Evolutionary conservation across 495 filamentous ascomycete genomes (phyloP).

Genomic region (Aspergillus leporis): DNA sequence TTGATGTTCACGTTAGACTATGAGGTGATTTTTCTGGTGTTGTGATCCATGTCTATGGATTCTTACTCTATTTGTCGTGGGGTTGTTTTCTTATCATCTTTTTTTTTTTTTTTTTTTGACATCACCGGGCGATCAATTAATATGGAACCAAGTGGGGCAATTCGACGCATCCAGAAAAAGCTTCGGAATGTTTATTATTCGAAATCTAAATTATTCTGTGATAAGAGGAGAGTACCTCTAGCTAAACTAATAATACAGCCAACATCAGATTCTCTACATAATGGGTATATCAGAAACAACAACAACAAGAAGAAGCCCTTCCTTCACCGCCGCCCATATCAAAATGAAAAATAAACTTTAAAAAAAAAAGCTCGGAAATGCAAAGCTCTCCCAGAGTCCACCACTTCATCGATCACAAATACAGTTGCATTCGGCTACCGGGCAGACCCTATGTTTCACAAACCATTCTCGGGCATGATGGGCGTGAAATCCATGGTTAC

Average conservation of each 20-base stretch:
- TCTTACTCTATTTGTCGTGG: too few relatives aligned
- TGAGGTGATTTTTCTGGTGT: conserved; percentile 9
- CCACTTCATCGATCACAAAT: conserved; percentile 58
- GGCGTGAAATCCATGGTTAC: conserved; percentile 87
- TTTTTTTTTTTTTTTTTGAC: conserved; percentile 9
- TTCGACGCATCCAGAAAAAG: background rate
- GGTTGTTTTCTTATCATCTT: conserved; percentile 2
- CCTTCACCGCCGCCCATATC: background rate
- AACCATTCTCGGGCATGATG: conserved; percentile 93
- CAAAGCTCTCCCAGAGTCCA: too few relatives aligned
- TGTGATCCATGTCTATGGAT: background rate
- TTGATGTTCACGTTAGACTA: background rate
- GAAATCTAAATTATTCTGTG: background rate
- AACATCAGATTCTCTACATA: conserved; percentile 1
- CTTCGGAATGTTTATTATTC: background rate
- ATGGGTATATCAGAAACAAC: conserved; percentile 19
- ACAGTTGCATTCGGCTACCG: conserved; percentile 86
- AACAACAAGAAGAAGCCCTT: conserved; percentile 7
- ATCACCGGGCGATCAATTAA: conserved; percentile 4
- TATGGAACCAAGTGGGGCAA: background rate
- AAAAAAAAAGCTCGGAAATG: background rate
- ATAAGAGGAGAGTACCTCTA: too few relatives aligned
- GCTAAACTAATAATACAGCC: background rate
- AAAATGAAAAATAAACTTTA: conserved; percentile 1
- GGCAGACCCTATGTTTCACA: conserved; percentile 73